Base-by-base conservation (phyloP, 257 asterid species). In the Capsicum rhomboideum region DNA sequence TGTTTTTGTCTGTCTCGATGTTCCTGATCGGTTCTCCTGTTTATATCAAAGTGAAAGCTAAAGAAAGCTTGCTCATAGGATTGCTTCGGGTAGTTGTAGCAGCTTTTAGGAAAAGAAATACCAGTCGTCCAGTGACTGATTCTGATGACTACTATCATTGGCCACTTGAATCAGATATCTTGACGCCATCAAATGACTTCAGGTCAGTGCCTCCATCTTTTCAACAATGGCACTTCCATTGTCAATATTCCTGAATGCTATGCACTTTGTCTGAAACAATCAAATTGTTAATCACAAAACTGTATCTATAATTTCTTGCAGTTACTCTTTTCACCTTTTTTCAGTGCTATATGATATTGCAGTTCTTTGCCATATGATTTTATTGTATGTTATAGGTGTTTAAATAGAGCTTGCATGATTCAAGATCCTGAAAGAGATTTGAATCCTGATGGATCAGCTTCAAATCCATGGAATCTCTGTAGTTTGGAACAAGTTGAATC, bases 391-490 rank as follows among this genome's bases (percentile, higher is more conserved):
- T 68, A 59, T 46, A 80, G 87, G 85, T 85, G 66, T 18, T 44
- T 85, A 6, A 85, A 81, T 34, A 71, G 82, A 61, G 85, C 82
- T 29, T 85, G 87, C 13, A 37, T 85, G 18, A 58, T 85, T 49
- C 56, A 71, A 81, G 87, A 85, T 80, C 78, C 78, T n/a, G 2
- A 71, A 20, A 71, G 42, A 21, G 85, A 85, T 26, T 58, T 85
- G 79, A 71, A 82, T 75, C 69, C 82, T 54, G 87, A 85, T 49
- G 87, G 87, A 44, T 85, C 67, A 85, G 56, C 78, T 37, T 68
- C 78, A 20, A 68, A 68, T 37, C 52, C 78, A 2, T 37, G 78
- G 52, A 18, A 6, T 18, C 85, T 85, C 17, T 69, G 85, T 72
- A 80, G 82, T 58, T 75, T 85, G 85, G 87, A 71, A 55, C 85